phyloP scores from a whole-genome alignment of 345 rosid genomes.

The Cardamine occulta region DNA sequence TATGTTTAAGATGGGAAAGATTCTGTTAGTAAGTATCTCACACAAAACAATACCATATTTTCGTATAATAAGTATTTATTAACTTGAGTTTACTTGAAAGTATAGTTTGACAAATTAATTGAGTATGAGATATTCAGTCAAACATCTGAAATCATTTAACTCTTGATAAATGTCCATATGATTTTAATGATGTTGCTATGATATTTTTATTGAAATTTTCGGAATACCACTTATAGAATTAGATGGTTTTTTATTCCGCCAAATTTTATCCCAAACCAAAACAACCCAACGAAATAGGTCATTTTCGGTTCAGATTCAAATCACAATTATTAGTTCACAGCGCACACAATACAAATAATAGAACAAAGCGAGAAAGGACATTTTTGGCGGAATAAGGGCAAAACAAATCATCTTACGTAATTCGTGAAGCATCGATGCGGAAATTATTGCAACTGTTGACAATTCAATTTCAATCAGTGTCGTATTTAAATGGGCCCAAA shows the following conservation, averaged over 20 bases:
- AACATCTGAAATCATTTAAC: not conserved
- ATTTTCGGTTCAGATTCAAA: not conserved
- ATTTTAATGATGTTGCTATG: not conserved
- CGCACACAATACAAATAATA: not conserved
- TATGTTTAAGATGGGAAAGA: not conserved
- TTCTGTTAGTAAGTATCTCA: not conserved
- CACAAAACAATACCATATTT: constrained; percentile 4
- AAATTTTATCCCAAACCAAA: not conserved
- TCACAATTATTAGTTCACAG: not conserved
- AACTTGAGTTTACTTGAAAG: not conserved
- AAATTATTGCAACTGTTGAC: not conserved
- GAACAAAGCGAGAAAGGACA: not conserved
- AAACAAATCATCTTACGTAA: not conserved
- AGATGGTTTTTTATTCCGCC: not conserved
- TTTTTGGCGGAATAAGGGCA: not conserved
- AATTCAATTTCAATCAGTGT: not conserved
- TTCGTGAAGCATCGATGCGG: not conserved
- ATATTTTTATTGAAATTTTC: not conserved
- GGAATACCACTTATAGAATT: not conserved
- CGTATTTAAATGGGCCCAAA: not conserved
- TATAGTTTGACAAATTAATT: not conserved
- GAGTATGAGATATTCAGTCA: not conserved
- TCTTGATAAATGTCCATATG: not conserved
- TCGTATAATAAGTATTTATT: not conserved
- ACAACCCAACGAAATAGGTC: not conserved